A percentile compares a stretch with the other conserved stretches of the same genome.
Conservation (phyloP, 441 rosid species). For the Populus hybrid region DNA sequence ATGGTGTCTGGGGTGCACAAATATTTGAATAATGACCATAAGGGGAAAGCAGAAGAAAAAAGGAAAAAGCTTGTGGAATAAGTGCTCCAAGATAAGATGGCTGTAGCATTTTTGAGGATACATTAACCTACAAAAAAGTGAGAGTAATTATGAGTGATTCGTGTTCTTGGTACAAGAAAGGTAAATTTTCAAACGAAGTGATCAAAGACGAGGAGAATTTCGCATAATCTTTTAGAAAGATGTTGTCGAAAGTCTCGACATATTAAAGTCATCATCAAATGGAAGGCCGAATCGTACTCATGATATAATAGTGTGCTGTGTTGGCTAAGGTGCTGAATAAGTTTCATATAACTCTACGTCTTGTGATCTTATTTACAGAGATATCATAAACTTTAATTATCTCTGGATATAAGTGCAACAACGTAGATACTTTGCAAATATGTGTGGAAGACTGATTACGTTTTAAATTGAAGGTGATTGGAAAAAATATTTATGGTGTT, state of each 20-base stretch:
- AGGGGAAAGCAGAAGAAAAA: not conserved
- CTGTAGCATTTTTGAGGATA: not conserved
- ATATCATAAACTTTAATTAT: no score
- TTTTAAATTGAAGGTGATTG: no score
- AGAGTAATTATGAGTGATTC: not conserved
- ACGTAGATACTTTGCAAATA: not conserved
- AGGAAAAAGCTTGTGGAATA: not conserved
- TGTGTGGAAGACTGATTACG: no score
- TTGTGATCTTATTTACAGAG: no score
- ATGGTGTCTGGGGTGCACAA: not conserved
- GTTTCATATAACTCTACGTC: not conserved
- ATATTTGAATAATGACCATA: not conserved
- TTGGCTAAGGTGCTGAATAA: not conserved
- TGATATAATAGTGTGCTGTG: not conserved
- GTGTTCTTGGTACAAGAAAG: not conserved
- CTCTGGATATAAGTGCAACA: no score
- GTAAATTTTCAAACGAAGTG: not conserved
- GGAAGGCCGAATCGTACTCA: not conserved
- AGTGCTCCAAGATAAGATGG: not conserved
- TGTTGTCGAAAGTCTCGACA: not conserved
- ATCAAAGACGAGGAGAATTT: not conserved
- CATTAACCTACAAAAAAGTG: not conserved
- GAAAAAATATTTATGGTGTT: no score
- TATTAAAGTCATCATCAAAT: not conserved
- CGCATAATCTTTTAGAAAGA: conserved; percentile 1